These are phyloP conservation scores for Euphorbia corollata DNA, from an alignment of 441 rosid genomes.

Conservation along the genomic window DNA sequence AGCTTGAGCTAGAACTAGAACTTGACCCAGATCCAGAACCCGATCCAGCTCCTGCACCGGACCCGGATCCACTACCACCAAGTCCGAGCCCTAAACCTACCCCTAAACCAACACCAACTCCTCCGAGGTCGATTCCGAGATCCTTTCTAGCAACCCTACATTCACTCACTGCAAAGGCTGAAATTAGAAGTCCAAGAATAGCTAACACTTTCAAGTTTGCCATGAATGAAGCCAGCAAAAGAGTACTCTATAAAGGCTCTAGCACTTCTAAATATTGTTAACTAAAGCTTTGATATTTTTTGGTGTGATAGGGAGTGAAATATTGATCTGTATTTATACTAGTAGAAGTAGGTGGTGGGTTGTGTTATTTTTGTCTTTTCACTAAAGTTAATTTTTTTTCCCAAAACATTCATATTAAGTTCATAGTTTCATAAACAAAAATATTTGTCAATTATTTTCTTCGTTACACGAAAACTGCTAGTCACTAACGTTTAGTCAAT, in stretches of 20 bases:
- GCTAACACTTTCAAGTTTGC: slow-evolving; percentile 29
- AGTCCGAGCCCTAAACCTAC: slow-evolving; percentile 51
- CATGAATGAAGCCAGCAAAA: slow-evolving; percentile 20
- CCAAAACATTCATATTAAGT: no score
- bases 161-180: slow-evolving; percentile 31
- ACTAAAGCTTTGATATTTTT: not conserved
- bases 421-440: no score
- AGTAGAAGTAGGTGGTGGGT: not conserved
- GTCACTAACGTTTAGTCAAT: no score
- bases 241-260: not conserved
- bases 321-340: slow-evolving; percentile 20
- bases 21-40: slow-evolving; percentile 21
- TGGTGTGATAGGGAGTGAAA: not conserved
- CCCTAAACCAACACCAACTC: slow-evolving; percentile 46
- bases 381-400: no score
- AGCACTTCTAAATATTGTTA: slow-evolving; percentile 4
- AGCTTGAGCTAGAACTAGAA: slow-evolving; percentile 38
- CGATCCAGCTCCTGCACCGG: slow-evolving; percentile 51
- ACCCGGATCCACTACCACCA: slow-evolving; percentile 55
- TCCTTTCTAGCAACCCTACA: slow-evolving; percentile 50
- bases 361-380: not conserved
- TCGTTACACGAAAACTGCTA: no score
- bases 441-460: no score
- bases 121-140: slow-evolving; percentile 55
- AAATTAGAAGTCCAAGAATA: slow-evolving; percentile 33